Evolutionary conservation across 2,329 filamentous ascomycete species (phyloP).

Genomic region (Xylariales sp.): DNA sequence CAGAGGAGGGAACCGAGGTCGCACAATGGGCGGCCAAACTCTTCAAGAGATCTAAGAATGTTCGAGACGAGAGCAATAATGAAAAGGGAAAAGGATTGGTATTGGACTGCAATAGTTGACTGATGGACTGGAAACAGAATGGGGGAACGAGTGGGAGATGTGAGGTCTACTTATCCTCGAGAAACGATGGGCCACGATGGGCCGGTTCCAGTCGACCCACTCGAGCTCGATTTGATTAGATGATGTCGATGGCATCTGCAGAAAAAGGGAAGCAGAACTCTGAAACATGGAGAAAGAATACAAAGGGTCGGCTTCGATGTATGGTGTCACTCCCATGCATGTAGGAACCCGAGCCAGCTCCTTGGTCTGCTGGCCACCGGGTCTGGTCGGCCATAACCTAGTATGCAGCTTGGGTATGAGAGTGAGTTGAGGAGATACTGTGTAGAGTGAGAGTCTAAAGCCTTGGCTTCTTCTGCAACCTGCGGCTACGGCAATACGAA

Average conservation of each 20-base stretch:
- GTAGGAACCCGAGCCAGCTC: slow-evolving; percentile 14
- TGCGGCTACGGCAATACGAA: slow-evolving; percentile 4
- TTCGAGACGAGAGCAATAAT: slow-evolving; percentile 18
- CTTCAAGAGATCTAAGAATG: slow-evolving; percentile 23
- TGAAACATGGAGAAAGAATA: slow-evolving; percentile 28
- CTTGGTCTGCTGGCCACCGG: slow-evolving; percentile 15
- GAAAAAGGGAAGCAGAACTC: slow-evolving; percentile 17
- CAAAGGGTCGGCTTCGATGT: slow-evolving; percentile 15
- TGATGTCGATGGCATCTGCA: slow-evolving; percentile 9
- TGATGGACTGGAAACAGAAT: slow-evolving; percentile 20
- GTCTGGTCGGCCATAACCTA: slow-evolving; percentile 11
- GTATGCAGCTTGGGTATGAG: neutral
- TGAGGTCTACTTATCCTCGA: slow-evolving; percentile 28
- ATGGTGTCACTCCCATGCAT: slow-evolving; percentile 15
- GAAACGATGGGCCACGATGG: slow-evolving; percentile 20
- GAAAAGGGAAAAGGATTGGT: slow-evolving; percentile 20
- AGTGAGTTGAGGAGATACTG: neutral
- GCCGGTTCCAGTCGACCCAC: slow-evolving; percentile 24
- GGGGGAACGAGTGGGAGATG: slow-evolving; percentile 20
- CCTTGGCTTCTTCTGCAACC: slow-evolving; percentile 2
- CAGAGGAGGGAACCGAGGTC: slow-evolving; percentile 20
- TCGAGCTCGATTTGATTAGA: slow-evolving; percentile 13
- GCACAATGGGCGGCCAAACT: slow-evolving; percentile 17
- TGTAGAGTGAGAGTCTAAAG: slow-evolving; percentile 3
- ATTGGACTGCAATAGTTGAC: slow-evolving; percentile 25